Conservation (phyloP, 1,139 yeast genomes). For the Geotrichum cucujoidarum region DNA sequence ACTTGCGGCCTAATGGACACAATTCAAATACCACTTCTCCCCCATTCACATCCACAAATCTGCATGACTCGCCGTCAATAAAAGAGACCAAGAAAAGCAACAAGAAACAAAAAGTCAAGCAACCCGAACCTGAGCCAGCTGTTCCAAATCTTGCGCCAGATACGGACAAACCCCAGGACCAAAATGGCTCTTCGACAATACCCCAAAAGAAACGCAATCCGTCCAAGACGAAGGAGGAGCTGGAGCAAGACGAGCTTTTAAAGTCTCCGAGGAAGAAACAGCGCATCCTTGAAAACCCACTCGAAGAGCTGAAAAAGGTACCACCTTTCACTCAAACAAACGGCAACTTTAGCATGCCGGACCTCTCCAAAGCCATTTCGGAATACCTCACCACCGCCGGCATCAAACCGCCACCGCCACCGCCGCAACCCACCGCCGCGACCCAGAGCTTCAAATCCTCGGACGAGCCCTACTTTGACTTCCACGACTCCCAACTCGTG, state of each 20-base stretch:
- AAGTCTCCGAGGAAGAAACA: conserved; percentile 10
- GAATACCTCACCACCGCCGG: conserved; percentile 12
- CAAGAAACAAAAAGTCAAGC: background rate
- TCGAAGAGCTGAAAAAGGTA: conserved; percentile 27
- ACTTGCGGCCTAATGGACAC: background rate
- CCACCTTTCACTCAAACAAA: conserved; percentile 42
- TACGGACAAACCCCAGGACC: background rate
- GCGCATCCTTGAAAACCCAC: background rate
- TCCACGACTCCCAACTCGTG: conserved; percentile 16
- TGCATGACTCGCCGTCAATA: background rate
- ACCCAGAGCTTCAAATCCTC: background rate
- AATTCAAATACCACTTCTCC: too few relatives aligned
- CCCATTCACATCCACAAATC: background rate
- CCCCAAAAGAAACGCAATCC: conserved; percentile 5
- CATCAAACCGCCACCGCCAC: background rate
- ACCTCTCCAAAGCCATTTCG: conserved; percentile 24
- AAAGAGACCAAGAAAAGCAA: background rate
- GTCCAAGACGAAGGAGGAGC: background rate
- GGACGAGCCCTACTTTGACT: conserved; percentile 6
- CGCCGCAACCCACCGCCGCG: background rate
- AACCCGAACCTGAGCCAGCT: too few relatives aligned
- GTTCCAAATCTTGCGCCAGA: too few relatives aligned
- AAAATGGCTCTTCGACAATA: background rate
- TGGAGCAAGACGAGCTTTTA: background rate
- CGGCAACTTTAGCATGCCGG: conserved; percentile 41